These are phyloP conservation scores for Amanita rubescens DNA, from an alignment of 768 basidiomycete species.

Conservation along the genomic window DNA sequence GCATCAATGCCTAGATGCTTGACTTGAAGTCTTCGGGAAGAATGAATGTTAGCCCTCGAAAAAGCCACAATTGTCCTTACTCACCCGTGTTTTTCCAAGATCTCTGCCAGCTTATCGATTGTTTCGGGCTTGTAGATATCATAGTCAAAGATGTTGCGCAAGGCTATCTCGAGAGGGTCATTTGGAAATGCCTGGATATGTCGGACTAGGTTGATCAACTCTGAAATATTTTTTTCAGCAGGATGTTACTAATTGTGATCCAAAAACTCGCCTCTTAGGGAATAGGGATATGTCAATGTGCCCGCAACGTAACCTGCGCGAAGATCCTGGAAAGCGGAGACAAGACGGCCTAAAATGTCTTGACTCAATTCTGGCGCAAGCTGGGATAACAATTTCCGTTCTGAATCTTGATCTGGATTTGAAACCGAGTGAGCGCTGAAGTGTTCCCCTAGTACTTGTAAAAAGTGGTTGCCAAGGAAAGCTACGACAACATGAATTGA, in stretches of 20 bases:
- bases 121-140: slow-evolving; percentile 62
- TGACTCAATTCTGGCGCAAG: slow-evolving; percentile 53
- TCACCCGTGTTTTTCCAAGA: slow-evolving; percentile 55
- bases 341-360: slow-evolving; percentile 47
- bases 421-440: slow-evolving; percentile 61
- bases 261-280: slow-evolving; percentile 42
- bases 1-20: slow-evolving; percentile 50
- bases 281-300: slow-evolving; percentile 58
- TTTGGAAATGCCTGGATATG: slow-evolving; percentile 56
- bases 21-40: slow-evolving; percentile 37
- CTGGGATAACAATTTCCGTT: slow-evolving; percentile 49
- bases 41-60: neutral
- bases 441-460: slow-evolving; percentile 64
- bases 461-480: slow-evolving; percentile 67
- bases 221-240: slow-evolving; percentile 21
- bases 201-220: slow-evolving; percentile 57
- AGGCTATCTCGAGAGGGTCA: slow-evolving; percentile 48
- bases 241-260: no score
- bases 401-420: slow-evolving; percentile 63
- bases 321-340: slow-evolving; percentile 59
- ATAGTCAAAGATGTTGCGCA: slow-evolving; percentile 65
- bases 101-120: slow-evolving; percentile 50
- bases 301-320: slow-evolving; percentile 51
- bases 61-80: slow-evolving; percentile 8
- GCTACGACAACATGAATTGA: slow-evolving; percentile 29